These are phyloP conservation scores for Eimeria acervulina DNA, from an alignment of 169 alveolate genomes.

Conservation along the genomic window DNA sequence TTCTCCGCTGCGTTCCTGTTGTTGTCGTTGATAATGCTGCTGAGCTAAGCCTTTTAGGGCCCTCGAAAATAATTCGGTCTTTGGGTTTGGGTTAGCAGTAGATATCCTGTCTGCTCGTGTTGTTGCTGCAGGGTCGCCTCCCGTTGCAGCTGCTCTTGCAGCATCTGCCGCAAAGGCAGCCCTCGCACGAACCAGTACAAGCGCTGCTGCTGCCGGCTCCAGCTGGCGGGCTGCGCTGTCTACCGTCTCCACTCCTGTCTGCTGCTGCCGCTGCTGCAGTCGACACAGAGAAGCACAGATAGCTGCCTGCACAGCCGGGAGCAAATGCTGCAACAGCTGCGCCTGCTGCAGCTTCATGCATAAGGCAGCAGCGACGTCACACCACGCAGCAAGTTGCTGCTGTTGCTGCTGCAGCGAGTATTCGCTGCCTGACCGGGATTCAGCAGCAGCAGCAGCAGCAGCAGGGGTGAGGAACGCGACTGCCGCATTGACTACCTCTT, in stretches of 20 bases:
- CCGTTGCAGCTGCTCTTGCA: neutral
- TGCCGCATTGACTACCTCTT: neutral
- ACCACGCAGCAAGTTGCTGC: conserved; percentile 40
- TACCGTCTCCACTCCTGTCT: neutral
- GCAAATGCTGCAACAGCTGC: neutral
- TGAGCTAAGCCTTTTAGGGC: neutral
- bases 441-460: conserved; percentile 18
- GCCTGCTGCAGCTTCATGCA: conserved; percentile 22
- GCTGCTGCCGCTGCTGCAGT: conserved; percentile 28
- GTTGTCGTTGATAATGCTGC: neutral
- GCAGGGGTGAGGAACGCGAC: neutral
- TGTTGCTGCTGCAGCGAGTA: neutral
- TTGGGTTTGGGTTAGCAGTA: neutral
- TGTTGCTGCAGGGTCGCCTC: neutral
- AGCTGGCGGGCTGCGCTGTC: neutral
- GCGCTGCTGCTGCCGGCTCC: conserved; percentile 58
- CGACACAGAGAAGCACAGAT: neutral
- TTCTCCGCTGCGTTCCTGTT: neutral
- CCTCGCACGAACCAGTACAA: neutral
- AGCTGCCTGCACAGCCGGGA: conserved; percentile 27
- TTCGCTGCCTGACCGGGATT: neutral
- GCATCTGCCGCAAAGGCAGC: neutral
- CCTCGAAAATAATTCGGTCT: conserved; percentile 19
- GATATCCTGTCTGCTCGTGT: neutral
- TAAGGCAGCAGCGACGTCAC: conserved; percentile 52